Evolutionary conservation across 2,329 filamentous ascomycete genomes (phyloP), one percentile per base, ranked within the genome.

Genomic region (Ceratocystis huliohia): DNA sequence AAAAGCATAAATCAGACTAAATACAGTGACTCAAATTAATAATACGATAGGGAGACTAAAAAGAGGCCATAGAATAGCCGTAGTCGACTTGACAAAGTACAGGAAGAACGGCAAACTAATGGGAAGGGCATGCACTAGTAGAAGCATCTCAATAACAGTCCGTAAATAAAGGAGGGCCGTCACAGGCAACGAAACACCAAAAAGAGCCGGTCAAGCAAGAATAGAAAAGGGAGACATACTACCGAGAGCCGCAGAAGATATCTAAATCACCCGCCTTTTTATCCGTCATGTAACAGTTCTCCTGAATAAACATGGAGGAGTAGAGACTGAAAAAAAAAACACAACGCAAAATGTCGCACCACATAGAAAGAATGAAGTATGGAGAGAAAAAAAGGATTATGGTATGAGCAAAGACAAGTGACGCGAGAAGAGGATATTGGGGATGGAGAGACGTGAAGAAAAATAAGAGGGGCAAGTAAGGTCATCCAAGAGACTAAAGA

Each of bases 261-360:
- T 77, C 75, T 74, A 74, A 71, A 75, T 74, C 72, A 68, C 70
- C 73, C 73, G 64, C 66, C 68, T 66, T 68, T 64, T 71, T 73
- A 70, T 69, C 65, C 67, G 68, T 63, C 61, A 66, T 67, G 59
- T 69, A 68, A 70, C 70, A 65, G 71, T 70, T 69, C 68, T 68
- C 69, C 69, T 66, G 72, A 71, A 41, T 41, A 41, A 41, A 41
- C 37, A 41, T 15, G 4, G 37, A 41, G 37, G 37, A 69, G 64
- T 67, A 72, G 70, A 70, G 66, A 68, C 44, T 53, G 20, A 63
- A 15, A 41, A 41, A 63, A 66, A 68, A n/a, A 41, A 48, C 53
- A 57, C 53, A 67, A 65, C 63, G 57, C 30, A 66, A 62, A 59
- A 53, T 62, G 41, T 61, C 56, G 45, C 45, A 48, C 48, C 48